Evolutionary conservation across 2,329 filamentous ascomycete genomes (phyloP), one percentile per base, ranked within the genome.

Genomic region (Sordariomycetes sp.): DNA sequence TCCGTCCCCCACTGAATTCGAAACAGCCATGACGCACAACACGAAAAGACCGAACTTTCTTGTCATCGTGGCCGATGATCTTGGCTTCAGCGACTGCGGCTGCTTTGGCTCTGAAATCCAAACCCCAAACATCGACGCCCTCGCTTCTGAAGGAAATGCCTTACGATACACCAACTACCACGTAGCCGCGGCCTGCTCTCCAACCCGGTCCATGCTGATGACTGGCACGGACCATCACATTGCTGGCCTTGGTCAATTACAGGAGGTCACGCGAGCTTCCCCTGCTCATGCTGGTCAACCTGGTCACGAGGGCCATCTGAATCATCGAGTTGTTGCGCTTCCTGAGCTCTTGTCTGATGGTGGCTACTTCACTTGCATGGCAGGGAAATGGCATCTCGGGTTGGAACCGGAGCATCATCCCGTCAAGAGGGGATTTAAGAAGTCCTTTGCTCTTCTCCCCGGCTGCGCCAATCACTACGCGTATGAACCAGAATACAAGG

Each of bases 91-190:
- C 29, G 54, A 57, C 35, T 39, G 47, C n/a, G 42, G 44, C 8
- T 48, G 46, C 33, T 57, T 48, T 26, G 51, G 53, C 34, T 46
- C 44, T n/a, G 54, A 57, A 33, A 57, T 57, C 31, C 33, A 43
- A 12, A 57, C 54, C 0, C 51, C 54, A 6, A 44, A 52, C 8
- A 46, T 57, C 12, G 45, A 53, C 23, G 38, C 33, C 14, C 42
- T 55, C 2, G 63, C 69, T 4, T n/a, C n/a, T n/a, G n/a, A n/a
- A n/a, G 55, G 61, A 12, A 50, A 51, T 35, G 67, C 74, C 20
- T 51, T 80, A 15, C 68, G 74, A 5, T 75, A 79, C 46, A 79
- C 74, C 0, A 68, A 73, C 37, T 76, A 74, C 46, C 72, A 77
- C 41, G 67, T 70, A 1, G 72, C 72, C 1, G 67, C 72, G 14